These are phyloP conservation scores for Carpinus fangiana DNA, from an alignment of 306 rosid species.

Conservation along the genomic window DNA sequence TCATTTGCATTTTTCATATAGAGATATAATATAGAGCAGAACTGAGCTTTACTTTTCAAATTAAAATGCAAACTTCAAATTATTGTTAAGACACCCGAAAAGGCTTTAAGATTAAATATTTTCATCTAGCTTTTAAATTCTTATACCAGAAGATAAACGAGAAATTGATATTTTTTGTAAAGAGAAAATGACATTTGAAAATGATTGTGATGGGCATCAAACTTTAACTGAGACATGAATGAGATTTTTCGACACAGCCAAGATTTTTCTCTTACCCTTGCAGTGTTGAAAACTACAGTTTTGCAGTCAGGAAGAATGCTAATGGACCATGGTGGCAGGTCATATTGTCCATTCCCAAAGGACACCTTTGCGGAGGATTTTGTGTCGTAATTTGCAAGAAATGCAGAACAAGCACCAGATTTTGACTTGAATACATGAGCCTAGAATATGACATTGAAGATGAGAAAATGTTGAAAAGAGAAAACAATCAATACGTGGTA, in stretches of 20 bases:
- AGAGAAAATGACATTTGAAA: not conserved
- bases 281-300: slow-evolving; percentile 78
- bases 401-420: slow-evolving; percentile 71
- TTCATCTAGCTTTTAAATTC: not conserved
- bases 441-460: slow-evolving; percentile 36
- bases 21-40: not conserved
- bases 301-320: slow-evolving; percentile 96
- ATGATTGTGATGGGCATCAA: slow-evolving; percentile 6
- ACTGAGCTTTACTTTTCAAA: not conserved
- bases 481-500: slow-evolving; percentile 11
- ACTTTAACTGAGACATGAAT: not conserved
- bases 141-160: not conserved
- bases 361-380: slow-evolving; percentile 46
- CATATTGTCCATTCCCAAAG: slow-evolving; percentile 63
- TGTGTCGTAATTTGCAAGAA: slow-evolving; percentile 79
- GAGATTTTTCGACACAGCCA: not conserved
- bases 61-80: not conserved
- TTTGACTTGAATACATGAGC: slow-evolving; percentile 66
- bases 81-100: not conserved
- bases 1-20: not conserved
- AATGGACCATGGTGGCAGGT: slow-evolving; percentile 89
- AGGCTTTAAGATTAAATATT: not conserved
- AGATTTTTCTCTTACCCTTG: slow-evolving; percentile 53
- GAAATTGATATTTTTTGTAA: not conserved
- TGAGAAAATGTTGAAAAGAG: slow-evolving; percentile 16